Evolutionary conservation across 495 filamentous ascomycete species (phyloP).

Genomic region (Mytilinidion resinicola): DNA sequence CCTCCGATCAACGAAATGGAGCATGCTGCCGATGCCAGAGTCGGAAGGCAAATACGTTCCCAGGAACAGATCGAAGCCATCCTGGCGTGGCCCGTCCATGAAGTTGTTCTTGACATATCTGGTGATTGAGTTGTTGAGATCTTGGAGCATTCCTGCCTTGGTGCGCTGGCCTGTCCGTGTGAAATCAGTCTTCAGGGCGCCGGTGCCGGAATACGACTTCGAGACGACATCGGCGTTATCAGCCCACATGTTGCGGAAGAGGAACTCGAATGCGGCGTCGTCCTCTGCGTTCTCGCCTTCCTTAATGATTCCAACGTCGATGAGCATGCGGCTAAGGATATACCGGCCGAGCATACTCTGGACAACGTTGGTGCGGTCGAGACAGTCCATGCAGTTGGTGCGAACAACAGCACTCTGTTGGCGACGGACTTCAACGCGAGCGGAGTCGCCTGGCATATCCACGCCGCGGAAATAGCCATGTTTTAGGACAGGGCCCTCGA

Average conservation of each 20-base stretch:
- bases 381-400: conserved; percentile 98
- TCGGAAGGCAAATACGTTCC: conserved; percentile 71
- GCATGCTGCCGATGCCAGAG: conserved; percentile 53
- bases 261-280: conserved; percentile 69
- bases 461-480: conserved; percentile 91
- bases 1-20: conserved; percentile 77
- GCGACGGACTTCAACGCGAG: conserved; percentile 69
- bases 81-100: conserved; percentile 83
- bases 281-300: conserved; percentile 62
- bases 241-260: conserved; percentile 96
- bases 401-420: conserved; percentile 81
- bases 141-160: conserved; percentile 70
- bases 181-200: conserved; percentile 93
- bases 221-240: conserved; percentile 96
- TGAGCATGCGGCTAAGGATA: conserved; percentile 78
- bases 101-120: conserved; percentile 91
- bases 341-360: conserved; percentile 90
- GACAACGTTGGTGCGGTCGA: conserved; percentile 95
- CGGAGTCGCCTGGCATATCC: conserved; percentile 68
- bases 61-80: conserved; percentile 90
- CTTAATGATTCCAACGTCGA: conserved; percentile 68
- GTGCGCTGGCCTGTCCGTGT: conserved; percentile 86
- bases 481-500: conserved; percentile 61
- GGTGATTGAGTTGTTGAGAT: conserved; percentile 73
- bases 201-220: conserved; percentile 86